phyloP scores from a whole-genome alignment of 306 rosid species.

The Dalbergia cultrata region DNA sequence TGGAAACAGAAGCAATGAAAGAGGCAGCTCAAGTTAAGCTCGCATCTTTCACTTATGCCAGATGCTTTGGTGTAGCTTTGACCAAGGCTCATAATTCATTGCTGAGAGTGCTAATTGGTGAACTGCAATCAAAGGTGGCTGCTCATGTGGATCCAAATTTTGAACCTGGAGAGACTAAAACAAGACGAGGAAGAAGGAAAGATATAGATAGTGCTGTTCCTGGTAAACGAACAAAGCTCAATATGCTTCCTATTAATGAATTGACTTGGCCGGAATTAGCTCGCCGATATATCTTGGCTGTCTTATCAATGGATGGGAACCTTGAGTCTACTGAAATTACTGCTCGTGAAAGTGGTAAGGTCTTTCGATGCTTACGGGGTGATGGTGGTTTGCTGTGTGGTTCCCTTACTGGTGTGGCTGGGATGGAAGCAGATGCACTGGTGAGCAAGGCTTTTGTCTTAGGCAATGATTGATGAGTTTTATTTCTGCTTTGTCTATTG shows the following conservation, averaged over 20 bases:
- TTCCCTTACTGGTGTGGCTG: conserved; percentile 94
- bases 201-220: conserved; percentile 74
- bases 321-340: conserved; percentile 87
- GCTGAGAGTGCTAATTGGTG: conserved; percentile 83
- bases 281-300: conserved; percentile 83
- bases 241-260: conserved; percentile 90
- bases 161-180: conserved; percentile 89
- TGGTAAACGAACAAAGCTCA: conserved; percentile 74
- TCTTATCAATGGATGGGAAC: conserved; percentile 92
- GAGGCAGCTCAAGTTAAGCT: conserved; percentile 80
- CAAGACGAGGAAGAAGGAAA: conserved; percentile 94
- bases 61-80: conserved; percentile 88
- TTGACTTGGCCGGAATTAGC: conserved; percentile 99
- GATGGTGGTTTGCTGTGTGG: conserved; percentile 99
- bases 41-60: conserved; percentile 72
- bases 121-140: conserved; percentile 91
- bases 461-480: conserved; percentile 31
- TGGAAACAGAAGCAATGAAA: conserved; percentile 84
- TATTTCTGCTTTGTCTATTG: conserved; percentile 27
- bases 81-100: conserved; percentile 87
- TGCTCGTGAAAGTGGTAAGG: conserved; percentile 93
- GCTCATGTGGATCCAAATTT: conserved; percentile 92
- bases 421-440: conserved; percentile 99
- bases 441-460: conserved; percentile 61
- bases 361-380: conserved; percentile 95